Base-by-base conservation (phyloP, 2,329 filamentous ascomycete genomes). In the Orbilia ellipsospora region DNA sequence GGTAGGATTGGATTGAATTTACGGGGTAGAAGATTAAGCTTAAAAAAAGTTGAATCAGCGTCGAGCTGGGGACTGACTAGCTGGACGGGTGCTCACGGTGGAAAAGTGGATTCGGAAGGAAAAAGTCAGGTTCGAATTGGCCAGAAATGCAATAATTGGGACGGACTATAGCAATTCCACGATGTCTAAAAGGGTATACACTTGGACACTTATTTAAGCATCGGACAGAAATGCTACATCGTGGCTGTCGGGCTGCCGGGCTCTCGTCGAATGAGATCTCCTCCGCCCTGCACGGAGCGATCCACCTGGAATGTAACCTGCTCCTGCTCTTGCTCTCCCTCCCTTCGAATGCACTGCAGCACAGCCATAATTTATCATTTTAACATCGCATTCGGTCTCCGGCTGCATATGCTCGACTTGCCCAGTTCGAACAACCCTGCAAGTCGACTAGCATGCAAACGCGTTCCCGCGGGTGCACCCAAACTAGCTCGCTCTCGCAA, bases 291-390 rank as follows among this genome's bases (percentile, higher is more conserved):
- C 36, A 45, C 42, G 59, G 42, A 62, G 59, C 44, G 4, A 51
- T 62, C 42, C 31, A 36, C 31, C 31, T 62, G 26, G 28, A 50
- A 62, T 59, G 55, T 48, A 59, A 59, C 52, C 52, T 55, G 12
- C 12, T 8, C 52, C 36, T 23, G 23, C 12, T 8, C 50, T 20
- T 5, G 15, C 48, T 51, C n/a, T n/a, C n/a, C n/a, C 23, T 23
- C 23, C 23, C 23, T 23, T 23, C 23, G 48, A 20, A 13, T n/a
- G 15, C 31, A 36, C 31, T 6, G 31, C 31, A 36, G 6, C 10
- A 10, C 31, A 36, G 31, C 31, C 23, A 6, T 36, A 36, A 10
- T 7, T 36, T 36, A 36, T 36, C 5, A 36, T 36, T 10, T 36
- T 36, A 36, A 36, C 8, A 36, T 36, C 31, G 31, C 31, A 36